These are phyloP conservation scores for Podila minutissima DNA, from an alignment of 192 early-diverging fungal genomes.

Conservation along the genomic window DNA sequence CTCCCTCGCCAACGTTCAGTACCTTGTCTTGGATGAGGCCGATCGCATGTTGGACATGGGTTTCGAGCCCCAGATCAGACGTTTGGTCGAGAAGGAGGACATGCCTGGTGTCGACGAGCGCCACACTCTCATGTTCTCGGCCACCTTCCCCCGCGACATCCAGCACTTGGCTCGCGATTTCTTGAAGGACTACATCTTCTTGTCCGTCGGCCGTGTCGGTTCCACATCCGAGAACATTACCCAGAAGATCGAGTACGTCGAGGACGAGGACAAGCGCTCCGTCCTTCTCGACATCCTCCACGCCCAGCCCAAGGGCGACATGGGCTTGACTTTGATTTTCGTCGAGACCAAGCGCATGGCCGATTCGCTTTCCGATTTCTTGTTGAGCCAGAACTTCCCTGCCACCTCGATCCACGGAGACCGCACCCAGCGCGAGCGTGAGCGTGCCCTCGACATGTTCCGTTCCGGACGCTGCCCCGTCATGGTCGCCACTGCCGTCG, in stretches of 20 bases:
- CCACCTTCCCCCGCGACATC: constrained; percentile 92
- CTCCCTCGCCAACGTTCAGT: constrained; percentile 81
- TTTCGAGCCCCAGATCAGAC: constrained; percentile 92
- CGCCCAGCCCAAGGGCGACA: constrained; percentile 58
- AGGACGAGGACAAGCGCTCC: constrained; percentile 93
- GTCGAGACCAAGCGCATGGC: constrained; percentile 97
- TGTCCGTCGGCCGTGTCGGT: constrained; percentile 93
- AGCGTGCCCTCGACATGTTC: constrained; percentile 90
- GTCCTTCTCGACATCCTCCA: constrained; percentile 86
- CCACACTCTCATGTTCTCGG: constrained; percentile 96
- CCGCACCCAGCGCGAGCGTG: constrained; percentile 94
- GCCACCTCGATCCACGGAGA: constrained; percentile 98
- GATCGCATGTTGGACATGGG: constrained; percentile 98
- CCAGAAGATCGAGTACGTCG: constrained; percentile 92
- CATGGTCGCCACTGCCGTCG: constrained; percentile 98
- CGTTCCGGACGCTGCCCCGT: constrained; percentile 81
- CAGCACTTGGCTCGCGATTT: constrained; percentile 90
- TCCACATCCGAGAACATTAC: constrained; percentile 96
- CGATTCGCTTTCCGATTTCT: constrained; percentile 86
- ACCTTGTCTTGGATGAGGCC: constrained; percentile 94
- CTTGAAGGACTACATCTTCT: constrained; percentile 84
- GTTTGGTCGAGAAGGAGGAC: constrained; percentile 83
- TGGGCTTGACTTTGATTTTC: constrained; percentile 92
- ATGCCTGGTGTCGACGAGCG: constrained; percentile 75
- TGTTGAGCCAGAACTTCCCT: constrained; percentile 81